These are phyloP conservation scores for Globisporangium acanthophoron DNA, from an alignment of 352 stramenopile species.

Conservation along the genomic window DNA sequence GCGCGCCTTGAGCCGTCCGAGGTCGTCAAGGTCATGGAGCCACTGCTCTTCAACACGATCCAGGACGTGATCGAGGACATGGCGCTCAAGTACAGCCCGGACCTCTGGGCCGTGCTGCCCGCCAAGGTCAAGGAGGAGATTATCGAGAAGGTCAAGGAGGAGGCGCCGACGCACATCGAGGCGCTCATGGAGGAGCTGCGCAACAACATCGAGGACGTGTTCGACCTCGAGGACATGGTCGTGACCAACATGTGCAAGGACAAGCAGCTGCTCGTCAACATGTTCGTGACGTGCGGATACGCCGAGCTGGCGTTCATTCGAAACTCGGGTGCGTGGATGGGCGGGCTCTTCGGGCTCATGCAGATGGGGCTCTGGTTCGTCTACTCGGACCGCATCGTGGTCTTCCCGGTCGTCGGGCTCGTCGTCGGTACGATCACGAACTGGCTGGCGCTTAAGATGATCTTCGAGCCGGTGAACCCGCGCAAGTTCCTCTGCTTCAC, in stretches of 20 bases:
- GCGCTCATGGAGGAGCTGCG: slow-evolving; percentile 94
- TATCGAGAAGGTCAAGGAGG: slow-evolving; percentile 93
- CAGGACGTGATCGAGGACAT: slow-evolving; percentile 86
- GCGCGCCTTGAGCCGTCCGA: slow-evolving; percentile 82
- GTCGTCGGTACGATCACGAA: slow-evolving; percentile 97
- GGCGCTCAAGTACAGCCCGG: slow-evolving; percentile 86
- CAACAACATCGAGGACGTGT: slow-evolving; percentile 93
- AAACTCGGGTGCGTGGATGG: slow-evolving; percentile 88
- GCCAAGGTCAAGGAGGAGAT: slow-evolving; percentile 87
- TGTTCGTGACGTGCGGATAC: slow-evolving; percentile 92
- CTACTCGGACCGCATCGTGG: slow-evolving; percentile 72
- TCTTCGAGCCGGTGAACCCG: slow-evolving; percentile 89
- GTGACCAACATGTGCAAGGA: slow-evolving; percentile 92
- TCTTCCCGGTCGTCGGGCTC: slow-evolving; percentile 90
- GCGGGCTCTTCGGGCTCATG: slow-evolving; percentile 83
- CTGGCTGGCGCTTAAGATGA: slow-evolving; percentile 93
- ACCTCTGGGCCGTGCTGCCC: slow-evolving; percentile 75
- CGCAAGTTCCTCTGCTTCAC: slow-evolving; percentile 85
- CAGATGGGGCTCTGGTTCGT: slow-evolving; percentile 89
- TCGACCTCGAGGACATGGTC: slow-evolving; percentile 95
- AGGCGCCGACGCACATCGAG: slow-evolving; percentile 89
- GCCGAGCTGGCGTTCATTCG: slow-evolving; percentile 90
- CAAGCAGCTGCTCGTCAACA: slow-evolving; percentile 94
- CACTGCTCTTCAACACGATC: slow-evolving; percentile 88
- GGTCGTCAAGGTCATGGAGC: slow-evolving; percentile 92